These are phyloP conservation scores for Carpinus fangiana DNA, from an alignment of 306 rosid genomes.

Conservation along the genomic window DNA sequence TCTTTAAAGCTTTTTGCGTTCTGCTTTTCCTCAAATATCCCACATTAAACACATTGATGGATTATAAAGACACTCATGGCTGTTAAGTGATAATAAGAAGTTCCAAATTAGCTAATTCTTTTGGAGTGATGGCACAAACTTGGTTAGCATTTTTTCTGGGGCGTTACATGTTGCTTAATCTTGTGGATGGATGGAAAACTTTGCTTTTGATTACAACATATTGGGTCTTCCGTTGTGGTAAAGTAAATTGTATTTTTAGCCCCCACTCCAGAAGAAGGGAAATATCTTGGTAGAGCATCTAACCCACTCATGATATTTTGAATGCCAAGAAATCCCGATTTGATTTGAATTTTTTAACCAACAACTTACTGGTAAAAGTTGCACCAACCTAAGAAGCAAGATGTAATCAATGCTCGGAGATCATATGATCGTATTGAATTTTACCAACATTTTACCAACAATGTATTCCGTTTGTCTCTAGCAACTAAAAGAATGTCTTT, in stretches of 20 bases:
- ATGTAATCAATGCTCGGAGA: not conserved
- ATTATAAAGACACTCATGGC: too few species aligned
- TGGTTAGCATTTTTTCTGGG: not conserved
- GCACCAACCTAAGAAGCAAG: not conserved
- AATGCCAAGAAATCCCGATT: conserved; percentile 1
- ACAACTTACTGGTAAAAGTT: not conserved
- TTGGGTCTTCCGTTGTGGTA: not conserved
- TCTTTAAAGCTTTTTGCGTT: too few species aligned
- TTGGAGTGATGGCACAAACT: too few species aligned
- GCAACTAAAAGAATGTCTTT: not conserved
- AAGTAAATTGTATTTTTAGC: not conserved
- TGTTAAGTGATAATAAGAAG: too few species aligned
- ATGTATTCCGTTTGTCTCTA: not conserved
- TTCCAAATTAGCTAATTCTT: too few species aligned
- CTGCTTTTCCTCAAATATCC: too few species aligned
- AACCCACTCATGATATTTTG: not conserved
- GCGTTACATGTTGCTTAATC: not conserved
- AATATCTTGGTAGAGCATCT: conserved; percentile 1
- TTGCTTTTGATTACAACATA: not conserved
- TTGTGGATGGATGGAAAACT: not conserved
- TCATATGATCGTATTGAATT: not conserved
- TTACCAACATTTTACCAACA: not conserved
- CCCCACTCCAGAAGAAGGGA: conserved; percentile 3
- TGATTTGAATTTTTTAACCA: not conserved
- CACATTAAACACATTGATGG: too few species aligned